Evolutionary conservation across 345 rosid species (phyloP), one percentile per base, ranked within the genome.

Genomic region (Eucalyptus sp.): DNA sequence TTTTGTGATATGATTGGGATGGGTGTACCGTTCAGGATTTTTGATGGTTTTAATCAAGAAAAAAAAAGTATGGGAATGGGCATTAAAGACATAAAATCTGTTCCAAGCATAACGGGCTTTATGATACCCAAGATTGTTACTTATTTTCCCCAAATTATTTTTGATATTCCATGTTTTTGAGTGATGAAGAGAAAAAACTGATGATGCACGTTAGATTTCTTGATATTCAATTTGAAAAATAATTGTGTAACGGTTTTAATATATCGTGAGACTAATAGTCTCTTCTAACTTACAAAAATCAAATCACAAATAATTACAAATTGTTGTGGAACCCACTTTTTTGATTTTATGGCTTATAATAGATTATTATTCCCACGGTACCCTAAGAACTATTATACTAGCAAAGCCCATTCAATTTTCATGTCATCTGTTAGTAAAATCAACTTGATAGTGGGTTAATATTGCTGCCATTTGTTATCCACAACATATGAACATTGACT

Each of bases 191-290:
- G 37, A 13, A 64, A 64, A 1, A 4, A 64, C 3, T 29, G 10
- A 29, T 7, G 33, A 64, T n/a, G 7, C 9, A 6, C 0, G 4
- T 27, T 60, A 27, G 3, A 60, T 60, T 60, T 52, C 58, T 18
- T 52, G 10, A 52, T 52, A 52, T 52, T 52, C 58, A 18, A 52
- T 18, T 52, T 52, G 10, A 18, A 2, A 52, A 52, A 52, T 18
- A 25, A 52, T 52, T 52, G 5, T 18, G 5, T 18, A 2, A 18
- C 0, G 7, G 0, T 52, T 1, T 52, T 52, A 52, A 51, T 51
- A 1, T 51, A 52, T 1, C 3, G 4, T 18, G 10, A 52, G 10
- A 52, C 25, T 52, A 18, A 52, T 1, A 0, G 0, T 52, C 8
- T 52, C 4, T 37, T 37, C 41, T 37, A 4, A 4, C 1, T 37